These are phyloP conservation scores for Miamiensis avidus DNA, from an alignment of 169 alveolate species.

Conservation along the genomic window DNA sequence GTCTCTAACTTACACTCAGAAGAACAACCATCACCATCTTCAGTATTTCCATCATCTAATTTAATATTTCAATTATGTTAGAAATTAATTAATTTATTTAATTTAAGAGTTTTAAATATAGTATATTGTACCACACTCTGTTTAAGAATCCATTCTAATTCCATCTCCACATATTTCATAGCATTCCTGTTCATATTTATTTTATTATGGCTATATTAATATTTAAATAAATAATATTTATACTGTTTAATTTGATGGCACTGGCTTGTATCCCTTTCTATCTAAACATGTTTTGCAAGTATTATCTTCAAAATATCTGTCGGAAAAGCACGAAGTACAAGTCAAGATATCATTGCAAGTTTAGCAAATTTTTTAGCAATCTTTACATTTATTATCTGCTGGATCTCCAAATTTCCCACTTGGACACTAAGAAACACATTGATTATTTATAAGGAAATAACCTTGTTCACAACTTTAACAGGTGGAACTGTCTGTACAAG, in stretches of 20 bases:
- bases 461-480: neutral
- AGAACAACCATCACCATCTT: constrained; percentile 53
- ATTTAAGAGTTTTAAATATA: no score
- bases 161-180: neutral
- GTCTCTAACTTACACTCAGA: constrained; percentile 41
- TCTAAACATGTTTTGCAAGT: neutral
- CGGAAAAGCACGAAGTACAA: neutral
- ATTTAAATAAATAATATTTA: no score
- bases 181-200: neutral
- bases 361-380: neutral
- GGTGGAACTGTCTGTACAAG: neutral
- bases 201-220: no score
- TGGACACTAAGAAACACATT: neutral
- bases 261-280: neutral
- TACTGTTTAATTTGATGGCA: neutral
- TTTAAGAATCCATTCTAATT: neutral
- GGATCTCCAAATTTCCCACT: neutral
- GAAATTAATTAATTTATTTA: no score
- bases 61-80: no score
- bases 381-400: neutral
- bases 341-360: neutral
- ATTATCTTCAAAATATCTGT: neutral
- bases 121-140: no score
- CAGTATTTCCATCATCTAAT: constrained; percentile 58
- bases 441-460: no score